Base-by-base conservation (phyloP, 164 flowering plant species). In the Chloranthus sessilifolius region DNA sequence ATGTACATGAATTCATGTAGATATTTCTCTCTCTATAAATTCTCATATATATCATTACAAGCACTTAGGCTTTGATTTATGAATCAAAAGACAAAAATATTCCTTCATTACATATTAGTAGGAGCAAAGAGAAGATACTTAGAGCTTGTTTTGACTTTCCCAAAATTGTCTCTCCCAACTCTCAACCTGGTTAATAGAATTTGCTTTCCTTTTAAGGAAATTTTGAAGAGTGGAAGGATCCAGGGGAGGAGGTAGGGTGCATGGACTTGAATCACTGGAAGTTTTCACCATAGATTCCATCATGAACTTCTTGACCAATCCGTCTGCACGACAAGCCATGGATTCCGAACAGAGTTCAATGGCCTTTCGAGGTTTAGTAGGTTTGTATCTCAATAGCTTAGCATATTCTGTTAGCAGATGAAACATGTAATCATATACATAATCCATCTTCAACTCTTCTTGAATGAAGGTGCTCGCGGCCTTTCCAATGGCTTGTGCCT, bases 351-450 rank as follows among this genome's bases (percentile, higher is more conserved):
- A 71, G 2, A 67, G 9, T 59, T 72, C 81, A 0, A 45, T 21
- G 0, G 81, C 83, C 0, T 56, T 47, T 10, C 42, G 27, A 15
- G 89, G 78, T 3, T 60, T 46, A 0, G 50, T 43, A 1, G 84
- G 83, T 44, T 71, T 71, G 71, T 58, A 82, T 16, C 36, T 82
- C 60, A 74, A 41, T 19, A 82, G 73, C 59, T 78, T 78, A 0
- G 74, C 65, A 15, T 82, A 80, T 44, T 74, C 83, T 12, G 51
- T 75, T 17, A 82, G 24, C 17, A 75, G 48, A 65, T 79, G 80
- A 58, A 75, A 74, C 83, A 79, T 75, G 83, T 79, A 79, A 44
- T 75, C 83, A 37, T 79, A 79, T 16, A 82, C 74, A 52, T 65
- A 63, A 0, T 73, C 74, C 85, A 82, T 82, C 59, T 59, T 77